A percentile compares a stretch with the other conserved stretches of the same genome.
phyloP scores from a whole-genome alignment of 495 filamentous ascomycete species.

The Aspergillus ostianus region DNA sequence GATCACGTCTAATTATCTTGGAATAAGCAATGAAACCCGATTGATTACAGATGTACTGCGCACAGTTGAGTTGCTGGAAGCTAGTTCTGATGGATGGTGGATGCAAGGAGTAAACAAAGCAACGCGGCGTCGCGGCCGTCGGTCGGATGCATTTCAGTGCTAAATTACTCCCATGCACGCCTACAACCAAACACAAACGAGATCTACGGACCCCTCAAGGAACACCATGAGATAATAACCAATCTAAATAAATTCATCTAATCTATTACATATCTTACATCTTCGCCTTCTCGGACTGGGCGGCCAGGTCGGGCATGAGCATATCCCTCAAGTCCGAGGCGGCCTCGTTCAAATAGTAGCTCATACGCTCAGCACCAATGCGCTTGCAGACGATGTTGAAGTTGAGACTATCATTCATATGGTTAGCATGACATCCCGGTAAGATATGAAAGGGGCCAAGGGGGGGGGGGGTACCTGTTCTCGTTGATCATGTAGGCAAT shows the following conservation, averaged over 20 bases:
- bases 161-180: no score
- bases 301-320: conserved; percentile 75
- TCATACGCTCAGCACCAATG: conserved; percentile 87
- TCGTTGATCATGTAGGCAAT: conserved; percentile 99
- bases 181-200: no score
- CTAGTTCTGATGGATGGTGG: no score
- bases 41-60: no score
- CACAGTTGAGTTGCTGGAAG: no score
- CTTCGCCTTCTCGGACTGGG: conserved; percentile 78
- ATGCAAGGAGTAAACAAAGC: no score
- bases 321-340: conserved; percentile 87
- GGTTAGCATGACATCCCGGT: conserved; percentile 13
- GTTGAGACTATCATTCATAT: conserved; percentile 62
- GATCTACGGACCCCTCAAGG: no score
- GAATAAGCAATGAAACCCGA: no score
- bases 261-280: conserved; percentile 49
- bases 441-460: background rate
- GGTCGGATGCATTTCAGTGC: no score
- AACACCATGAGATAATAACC: no score
- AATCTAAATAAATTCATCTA: background rate
- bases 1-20: no score
- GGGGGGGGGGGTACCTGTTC: conserved; percentile 56
- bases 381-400: conserved; percentile 98
- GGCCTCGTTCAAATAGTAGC: conserved; percentile 90
- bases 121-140: no score